These are phyloP conservation scores for Monilinia aucupariae DNA, from an alignment of 2,329 filamentous ascomycete genomes.

Conservation along the genomic window DNA sequence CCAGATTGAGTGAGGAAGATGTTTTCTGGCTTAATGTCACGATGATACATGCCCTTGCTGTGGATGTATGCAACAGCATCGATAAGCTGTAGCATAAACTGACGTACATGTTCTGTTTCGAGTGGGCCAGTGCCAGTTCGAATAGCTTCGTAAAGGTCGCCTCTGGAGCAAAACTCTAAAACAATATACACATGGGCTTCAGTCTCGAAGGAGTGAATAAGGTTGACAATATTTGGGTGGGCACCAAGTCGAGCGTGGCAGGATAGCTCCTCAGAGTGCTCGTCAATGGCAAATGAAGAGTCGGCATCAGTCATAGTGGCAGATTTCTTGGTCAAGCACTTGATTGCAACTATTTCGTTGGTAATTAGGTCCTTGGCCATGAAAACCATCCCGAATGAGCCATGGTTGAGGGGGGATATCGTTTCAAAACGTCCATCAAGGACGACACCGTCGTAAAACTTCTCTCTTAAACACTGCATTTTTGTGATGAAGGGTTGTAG, in stretches of 20 bases:
- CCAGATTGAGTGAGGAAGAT: constrained; percentile 87
- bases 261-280: constrained; percentile 72
- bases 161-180: constrained; percentile 89
- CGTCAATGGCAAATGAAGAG: constrained; percentile 66
- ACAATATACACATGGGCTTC: constrained; percentile 86
- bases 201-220: constrained; percentile 88
- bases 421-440: constrained; percentile 88
- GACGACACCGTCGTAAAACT: constrained; percentile 72
- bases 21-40: constrained; percentile 99
- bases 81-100: constrained; percentile 93
- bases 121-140: constrained; percentile 79
- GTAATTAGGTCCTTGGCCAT: constrained; percentile 76
- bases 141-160: constrained; percentile 96
- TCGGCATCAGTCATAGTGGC: constrained; percentile 47
- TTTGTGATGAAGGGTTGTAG: constrained; percentile 26
- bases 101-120: constrained; percentile 92
- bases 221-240: constrained; percentile 90
- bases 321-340: constrained; percentile 83
- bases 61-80: constrained; percentile 89
- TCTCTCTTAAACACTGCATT: constrained; percentile 84
- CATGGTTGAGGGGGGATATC: constrained; percentile 92
- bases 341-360: constrained; percentile 81
- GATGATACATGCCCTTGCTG: constrained; percentile 84
- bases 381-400: constrained; percentile 98
- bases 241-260: constrained; percentile 73